Evolutionary conservation across 805 yeast genomes (phyloP).

Genomic region (Ogataea paradorogensis): DNA sequence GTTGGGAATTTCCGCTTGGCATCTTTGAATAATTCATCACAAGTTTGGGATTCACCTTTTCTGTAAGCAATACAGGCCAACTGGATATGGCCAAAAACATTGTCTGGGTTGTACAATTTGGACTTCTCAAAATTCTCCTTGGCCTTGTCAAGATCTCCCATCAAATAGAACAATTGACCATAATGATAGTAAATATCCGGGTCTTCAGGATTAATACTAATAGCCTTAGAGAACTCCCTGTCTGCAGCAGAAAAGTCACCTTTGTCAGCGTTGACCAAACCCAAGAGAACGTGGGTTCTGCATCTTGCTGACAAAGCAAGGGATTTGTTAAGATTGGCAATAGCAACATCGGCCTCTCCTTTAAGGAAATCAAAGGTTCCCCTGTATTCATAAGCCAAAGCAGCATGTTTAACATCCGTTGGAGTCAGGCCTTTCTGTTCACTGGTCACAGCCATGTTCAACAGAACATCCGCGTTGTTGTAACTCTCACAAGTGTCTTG

Average conservation of each 20-base stretch:
- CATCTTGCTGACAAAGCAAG: constrained; percentile 69
- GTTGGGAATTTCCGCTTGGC: constrained; percentile 78
- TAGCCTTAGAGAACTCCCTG: constrained; percentile 69
- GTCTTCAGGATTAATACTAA: constrained; percentile 60
- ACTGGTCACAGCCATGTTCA: constrained; percentile 56
- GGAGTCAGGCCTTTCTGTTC: constrained; percentile 35
- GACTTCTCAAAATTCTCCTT: constrained; percentile 72
- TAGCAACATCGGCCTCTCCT: constrained; percentile 64
- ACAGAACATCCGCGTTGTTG: constrained; percentile 55
- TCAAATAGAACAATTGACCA: constrained; percentile 86
- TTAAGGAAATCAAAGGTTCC: constrained; percentile 84
- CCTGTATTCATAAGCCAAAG: constrained; percentile 78
- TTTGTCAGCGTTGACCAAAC: constrained; percentile 78
- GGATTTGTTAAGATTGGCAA: constrained; percentile 61
- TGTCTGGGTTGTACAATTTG: constrained; percentile 66
- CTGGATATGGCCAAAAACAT: constrained; percentile 85
- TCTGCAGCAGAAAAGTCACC: constrained; percentile 59
- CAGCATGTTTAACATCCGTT: constrained; percentile 41
- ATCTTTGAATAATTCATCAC: constrained; percentile 61
- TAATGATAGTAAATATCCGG: constrained; percentile 90
- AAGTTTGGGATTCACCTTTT: constrained; percentile 56
- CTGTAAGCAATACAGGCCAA: constrained; percentile 89
- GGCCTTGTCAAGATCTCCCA: constrained; percentile 72
- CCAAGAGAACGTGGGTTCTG: constrained; percentile 78
- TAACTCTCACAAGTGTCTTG: constrained; percentile 55